A percentile compares a stretch with the other conserved stretches of the same genome.
phyloP scores from a whole-genome alignment of 805 yeast genomes.

The Suhomyces tanzawaensis region DNA sequence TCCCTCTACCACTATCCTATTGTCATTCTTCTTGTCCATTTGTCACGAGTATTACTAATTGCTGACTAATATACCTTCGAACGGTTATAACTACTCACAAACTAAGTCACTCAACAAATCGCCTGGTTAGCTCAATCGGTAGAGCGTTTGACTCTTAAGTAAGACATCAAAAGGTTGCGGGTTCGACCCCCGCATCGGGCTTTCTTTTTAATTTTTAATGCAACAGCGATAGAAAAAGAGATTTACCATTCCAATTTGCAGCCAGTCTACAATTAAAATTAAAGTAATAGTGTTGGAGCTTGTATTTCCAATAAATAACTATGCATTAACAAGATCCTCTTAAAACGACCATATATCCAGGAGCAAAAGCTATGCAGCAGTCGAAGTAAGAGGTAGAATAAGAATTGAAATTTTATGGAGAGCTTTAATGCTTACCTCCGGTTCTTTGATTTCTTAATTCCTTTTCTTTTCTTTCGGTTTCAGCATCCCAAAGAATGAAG shows the following conservation, averaged over 20 bases:
- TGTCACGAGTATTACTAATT: no score
- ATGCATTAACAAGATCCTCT: background rate
- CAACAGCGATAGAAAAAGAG: no score
- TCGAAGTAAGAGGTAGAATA: background rate
- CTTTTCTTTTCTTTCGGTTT: slow-evolving; percentile 68
- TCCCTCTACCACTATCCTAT: no score
- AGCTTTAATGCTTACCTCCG: slow-evolving; percentile 56
- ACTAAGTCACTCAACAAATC: background rate
- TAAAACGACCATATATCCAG: no score
- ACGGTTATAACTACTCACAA: no score
- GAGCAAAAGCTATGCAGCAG: background rate
- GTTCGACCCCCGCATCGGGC: slow-evolving; percentile 38
- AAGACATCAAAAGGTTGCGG: slow-evolving; percentile 31
- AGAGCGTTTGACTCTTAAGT: slow-evolving; percentile 27
- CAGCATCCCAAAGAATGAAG: slow-evolving; percentile 83
- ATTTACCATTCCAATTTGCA: no score
- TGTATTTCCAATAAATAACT: background rate
- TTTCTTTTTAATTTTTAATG: slow-evolving; percentile 10
- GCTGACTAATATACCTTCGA: no score
- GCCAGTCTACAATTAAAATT: no score
- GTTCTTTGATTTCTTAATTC: slow-evolving; percentile 72
- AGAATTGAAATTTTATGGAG: background rate
- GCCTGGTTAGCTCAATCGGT: slow-evolving; percentile 29
- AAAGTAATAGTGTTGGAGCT: no score
- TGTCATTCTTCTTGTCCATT: no score